Percentiles rank a stretch among this genome's conserved stretches.
Evolutionary conservation across 108 stramenopile species (phyloP).

Genomic region (Cylindrotheca closterium): DNA sequence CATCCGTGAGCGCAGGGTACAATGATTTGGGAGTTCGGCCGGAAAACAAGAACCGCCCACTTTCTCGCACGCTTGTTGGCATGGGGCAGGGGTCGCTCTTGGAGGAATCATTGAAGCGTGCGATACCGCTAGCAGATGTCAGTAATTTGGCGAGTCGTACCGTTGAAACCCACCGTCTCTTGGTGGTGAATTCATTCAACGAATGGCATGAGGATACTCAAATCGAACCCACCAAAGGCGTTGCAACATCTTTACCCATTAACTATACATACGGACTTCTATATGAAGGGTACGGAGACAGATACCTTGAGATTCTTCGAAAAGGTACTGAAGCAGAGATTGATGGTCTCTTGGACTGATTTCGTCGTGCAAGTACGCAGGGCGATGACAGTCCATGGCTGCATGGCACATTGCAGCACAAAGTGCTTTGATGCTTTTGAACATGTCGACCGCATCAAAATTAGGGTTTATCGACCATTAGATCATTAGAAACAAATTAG

Average conservation of each 20-base stretch:
- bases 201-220: no score
- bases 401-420: no score
- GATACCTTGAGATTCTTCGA: conserved; percentile 40
- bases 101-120: conserved; percentile 19
- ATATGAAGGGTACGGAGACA: conserved; percentile 39
- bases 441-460: no score
- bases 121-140: conserved; percentile 33
- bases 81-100: conserved; percentile 33
- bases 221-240: conserved; percentile 37
- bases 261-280: conserved; percentile 33
- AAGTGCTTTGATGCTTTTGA: no score
- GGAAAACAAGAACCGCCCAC: conserved; percentile 25
- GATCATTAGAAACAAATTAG: no score
- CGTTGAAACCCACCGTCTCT: conserved; percentile 19
- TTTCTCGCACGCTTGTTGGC: conserved; percentile 32
- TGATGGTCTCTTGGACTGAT: no score
- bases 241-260: neutral
- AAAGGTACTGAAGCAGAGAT: no score
- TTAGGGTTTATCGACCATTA: no score
- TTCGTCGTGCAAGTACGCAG: no score
- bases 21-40: conserved; percentile 40
- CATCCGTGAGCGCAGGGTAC: conserved; percentile 42
- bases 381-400: no score
- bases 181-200: conserved; percentile 51
- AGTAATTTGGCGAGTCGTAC: no score